These are phyloP conservation scores for Carallia brachiata DNA, from an alignment of 345 rosid genomes.

Conservation along the genomic window DNA sequence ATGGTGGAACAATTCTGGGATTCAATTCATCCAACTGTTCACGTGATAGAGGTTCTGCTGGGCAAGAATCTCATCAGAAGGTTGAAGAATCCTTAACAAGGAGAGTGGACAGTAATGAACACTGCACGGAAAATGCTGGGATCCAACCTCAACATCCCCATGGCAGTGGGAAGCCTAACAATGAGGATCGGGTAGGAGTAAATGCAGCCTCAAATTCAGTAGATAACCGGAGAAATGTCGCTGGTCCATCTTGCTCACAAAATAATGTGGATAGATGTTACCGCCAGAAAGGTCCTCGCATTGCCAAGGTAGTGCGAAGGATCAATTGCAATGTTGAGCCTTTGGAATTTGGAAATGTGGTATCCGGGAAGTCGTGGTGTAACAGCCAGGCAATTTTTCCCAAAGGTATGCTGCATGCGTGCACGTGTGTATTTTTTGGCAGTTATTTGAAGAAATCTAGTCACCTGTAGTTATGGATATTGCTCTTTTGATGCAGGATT, in stretches of 20 bases:
- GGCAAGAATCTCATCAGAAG: constrained; percentile 32
- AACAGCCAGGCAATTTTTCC: constrained; percentile 84
- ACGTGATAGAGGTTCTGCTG: constrained; percentile 24
- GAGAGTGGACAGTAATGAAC: constrained; percentile 24
- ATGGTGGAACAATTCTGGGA: constrained; percentile 31
- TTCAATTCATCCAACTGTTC: constrained; percentile 29
- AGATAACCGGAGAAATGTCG: constrained; percentile 39
- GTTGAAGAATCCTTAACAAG: constrained; percentile 31
- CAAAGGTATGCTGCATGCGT: constrained; percentile 52
- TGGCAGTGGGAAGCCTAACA: constrained; percentile 33
- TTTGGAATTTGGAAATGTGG: constrained; percentile 69
- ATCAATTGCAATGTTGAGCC: constrained; percentile 93
- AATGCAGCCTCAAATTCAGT: constrained; percentile 34
- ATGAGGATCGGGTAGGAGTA: constrained; percentile 43
- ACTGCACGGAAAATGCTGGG: constrained; percentile 24
- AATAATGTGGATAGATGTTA: constrained; percentile 64
- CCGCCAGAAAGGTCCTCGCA: constrained; percentile 98
- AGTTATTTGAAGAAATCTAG: background rate
- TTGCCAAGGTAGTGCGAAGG: constrained; percentile 96
- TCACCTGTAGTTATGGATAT: constrained; percentile 7
- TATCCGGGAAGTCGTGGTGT: constrained; percentile 83
- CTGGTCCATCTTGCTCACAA: constrained; percentile 56
- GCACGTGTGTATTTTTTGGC: background rate
- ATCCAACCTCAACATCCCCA: constrained; percentile 25
- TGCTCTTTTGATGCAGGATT: constrained; percentile 65